Base-by-base conservation (phyloP, 2,329 filamentous ascomycete species). In the Exserohilum turcica region DNA sequence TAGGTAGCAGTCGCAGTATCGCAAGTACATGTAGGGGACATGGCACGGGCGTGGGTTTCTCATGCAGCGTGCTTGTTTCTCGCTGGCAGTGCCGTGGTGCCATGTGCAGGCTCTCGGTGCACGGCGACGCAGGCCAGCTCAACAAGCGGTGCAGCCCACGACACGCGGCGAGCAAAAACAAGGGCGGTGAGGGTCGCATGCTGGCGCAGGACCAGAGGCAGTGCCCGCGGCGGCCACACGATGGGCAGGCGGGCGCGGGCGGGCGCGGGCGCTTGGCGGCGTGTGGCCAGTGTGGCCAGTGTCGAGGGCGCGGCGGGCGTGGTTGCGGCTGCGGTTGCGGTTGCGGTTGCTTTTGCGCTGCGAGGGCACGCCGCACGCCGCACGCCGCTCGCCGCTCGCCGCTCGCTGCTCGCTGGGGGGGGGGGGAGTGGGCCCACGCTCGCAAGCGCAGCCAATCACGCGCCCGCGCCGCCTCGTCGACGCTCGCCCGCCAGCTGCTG, bases 401-500 rank as follows among this genome's bases (percentile, higher is more conserved):
- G n/a, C n/a, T n/a, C n/a, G n/a, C n/a, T n/a, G n/a, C n/a, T n/a
- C n/a, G n/a, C n/a, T n/a, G n/a, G n/a, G n/a, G n/a, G n/a, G n/a
- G n/a, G n/a, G n/a, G n/a, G n/a, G n/a, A n/a, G n/a, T n/a, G 21
- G 43, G 31, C 44, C 44, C 44, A 47, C 44, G 27, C 38, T 16
- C 24, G 13, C 24, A 16, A 18, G 27, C 38, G 38, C 9, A 37
- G 52, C 54, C 54, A 59, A 58, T 60, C 21, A 37, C 28, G 15
- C 33, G 13, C 39, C 8, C 13, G 15, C 52, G 42, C 31, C 37
- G 48, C 40, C 52, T 48, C 50, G 48, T 50, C 52, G 46, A 40
- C 46, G 48, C 53, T 54, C 45, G 48, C 56, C 42, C 49, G 48
- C 43, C 48, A 49, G 54, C 48, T 56, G 57, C 51, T 56, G 52